Conservation (phyloP, 139 green algal species). For the Tetraselmis chui region DNA sequence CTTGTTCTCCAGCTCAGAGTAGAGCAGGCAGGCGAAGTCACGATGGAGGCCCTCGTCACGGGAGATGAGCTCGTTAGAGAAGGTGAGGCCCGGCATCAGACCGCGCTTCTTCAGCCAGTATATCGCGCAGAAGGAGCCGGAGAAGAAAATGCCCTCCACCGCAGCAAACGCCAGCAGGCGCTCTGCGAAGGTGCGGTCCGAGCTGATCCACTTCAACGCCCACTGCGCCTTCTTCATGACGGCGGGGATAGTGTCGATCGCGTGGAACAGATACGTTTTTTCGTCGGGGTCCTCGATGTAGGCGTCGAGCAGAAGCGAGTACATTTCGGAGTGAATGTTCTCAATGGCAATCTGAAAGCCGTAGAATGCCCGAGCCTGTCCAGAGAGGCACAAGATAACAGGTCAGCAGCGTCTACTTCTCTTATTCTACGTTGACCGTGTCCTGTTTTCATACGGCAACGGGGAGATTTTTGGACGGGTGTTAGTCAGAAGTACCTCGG, state of each 20-base stretch:
- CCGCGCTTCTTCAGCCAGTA: slow-evolving; percentile 99
- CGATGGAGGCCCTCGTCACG: slow-evolving; percentile 96
- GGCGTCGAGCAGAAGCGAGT: slow-evolving; percentile 92
- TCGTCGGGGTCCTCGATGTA: slow-evolving; percentile 89
- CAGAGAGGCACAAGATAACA: no score
- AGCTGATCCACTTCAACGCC: slow-evolving; percentile 92
- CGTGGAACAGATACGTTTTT: slow-evolving; percentile 6
- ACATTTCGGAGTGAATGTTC: slow-evolving; percentile 99
- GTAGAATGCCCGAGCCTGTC: slow-evolving; percentile 97
- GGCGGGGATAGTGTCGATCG: slow-evolving; percentile 53
- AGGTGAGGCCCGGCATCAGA: slow-evolving; percentile 95
- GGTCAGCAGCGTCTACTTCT: no score
- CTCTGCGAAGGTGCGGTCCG: slow-evolving; percentile 41
- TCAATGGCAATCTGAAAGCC: slow-evolving; percentile 99
- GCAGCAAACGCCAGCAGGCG: slow-evolving; percentile 50
- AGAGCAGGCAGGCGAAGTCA: slow-evolving; percentile 97
- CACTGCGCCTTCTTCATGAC: slow-evolving; percentile 86
- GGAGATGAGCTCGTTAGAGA: slow-evolving; percentile 98
- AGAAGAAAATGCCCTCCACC: slow-evolving; percentile 61
- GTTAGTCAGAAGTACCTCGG: no score
- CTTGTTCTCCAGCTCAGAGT: slow-evolving; percentile 23
- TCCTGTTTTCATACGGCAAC: no score
- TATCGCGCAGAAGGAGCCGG: slow-evolving; percentile 89
- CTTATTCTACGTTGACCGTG: no score
- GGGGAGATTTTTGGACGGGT: no score